Percentiles rank a stretch among this genome's conserved stretches.
These are phyloP conservation scores for Amoebophrya sp. DNA, from an alignment of 169 alveolate genomes.

Conservation along the genomic window DNA sequence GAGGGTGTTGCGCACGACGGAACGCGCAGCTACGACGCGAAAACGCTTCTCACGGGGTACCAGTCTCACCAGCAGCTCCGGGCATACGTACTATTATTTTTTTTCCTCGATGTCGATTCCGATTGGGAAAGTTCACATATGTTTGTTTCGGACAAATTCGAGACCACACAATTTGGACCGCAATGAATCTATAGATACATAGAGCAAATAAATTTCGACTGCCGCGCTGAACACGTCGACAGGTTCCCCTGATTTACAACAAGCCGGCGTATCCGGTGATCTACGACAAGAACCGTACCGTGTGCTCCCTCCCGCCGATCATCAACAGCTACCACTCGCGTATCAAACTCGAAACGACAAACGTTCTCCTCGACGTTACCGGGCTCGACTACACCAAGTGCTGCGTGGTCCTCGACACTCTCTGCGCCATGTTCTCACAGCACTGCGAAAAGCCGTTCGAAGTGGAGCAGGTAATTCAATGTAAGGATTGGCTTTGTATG, in stretches of 20 bases:
- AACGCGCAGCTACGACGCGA: not conserved
- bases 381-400: constrained; percentile 40
- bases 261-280: constrained; percentile 74
- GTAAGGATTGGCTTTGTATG: not conserved
- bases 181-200: too few relatives aligned
- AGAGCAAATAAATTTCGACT: too few relatives aligned
- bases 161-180: too few relatives aligned
- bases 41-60: not conserved
- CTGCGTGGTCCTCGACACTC: constrained; percentile 43
- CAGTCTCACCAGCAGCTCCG: not conserved
- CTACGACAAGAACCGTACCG: constrained; percentile 66
- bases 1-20: constrained; percentile 23
- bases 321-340: constrained; percentile 83
- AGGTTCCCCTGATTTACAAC: constrained; percentile 62
- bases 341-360: constrained; percentile 77
- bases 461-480: not conserved
- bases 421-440: constrained; percentile 52
- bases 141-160: too few relatives aligned
- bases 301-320: constrained; percentile 90
- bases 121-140: too few relatives aligned
- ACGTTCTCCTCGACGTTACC: constrained; percentile 90
- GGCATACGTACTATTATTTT: constrained; percentile 11
- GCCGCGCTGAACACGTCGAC: too few relatives aligned
- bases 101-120: too few relatives aligned
- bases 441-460: constrained; percentile 42